phyloP scores from a whole-genome alignment of 345 rosid species.

The Pistacia vera region DNA sequence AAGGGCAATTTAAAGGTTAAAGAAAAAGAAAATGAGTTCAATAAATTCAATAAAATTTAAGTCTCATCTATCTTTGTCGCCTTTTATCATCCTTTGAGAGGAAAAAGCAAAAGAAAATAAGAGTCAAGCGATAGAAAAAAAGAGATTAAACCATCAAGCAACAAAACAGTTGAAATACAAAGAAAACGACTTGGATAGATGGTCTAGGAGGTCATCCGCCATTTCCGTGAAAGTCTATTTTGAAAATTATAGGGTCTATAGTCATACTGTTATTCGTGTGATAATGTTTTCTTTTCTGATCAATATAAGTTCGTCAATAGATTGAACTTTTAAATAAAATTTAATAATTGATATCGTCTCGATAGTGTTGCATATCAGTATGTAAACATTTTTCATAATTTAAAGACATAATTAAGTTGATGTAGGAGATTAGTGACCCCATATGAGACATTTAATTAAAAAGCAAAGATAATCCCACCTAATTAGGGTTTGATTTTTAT shows the following conservation, averaged over 20 bases:
- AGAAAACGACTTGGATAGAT: neutral
- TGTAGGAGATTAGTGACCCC: conserved; percentile 4
- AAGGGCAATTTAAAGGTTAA: neutral
- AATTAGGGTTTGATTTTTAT: conserved; percentile 23
- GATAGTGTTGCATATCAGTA: no score
- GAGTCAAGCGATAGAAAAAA: neutral
- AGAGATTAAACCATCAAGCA: neutral
- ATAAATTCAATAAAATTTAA: neutral
- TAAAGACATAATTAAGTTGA: conserved; percentile 12
- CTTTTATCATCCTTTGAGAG: neutral
- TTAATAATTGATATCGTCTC: neutral
- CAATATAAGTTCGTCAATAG: no score
- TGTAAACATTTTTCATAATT: neutral
- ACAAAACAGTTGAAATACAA: no score
- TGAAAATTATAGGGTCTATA: neutral
- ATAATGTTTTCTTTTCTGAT: no score
- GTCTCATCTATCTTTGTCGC: neutral
- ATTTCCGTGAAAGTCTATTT: conserved; percentile 34
- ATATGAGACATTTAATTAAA: neutral
- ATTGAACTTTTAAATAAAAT: no score
- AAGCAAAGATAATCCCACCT: conserved; percentile 7
- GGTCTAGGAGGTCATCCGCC: neutral
- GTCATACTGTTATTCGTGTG: no score
- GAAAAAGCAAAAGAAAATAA: neutral
- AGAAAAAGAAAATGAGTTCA: neutral